Evolutionary conservation across 2,329 filamentous ascomycete genomes (phyloP).

Genomic region (Cladosporium cucumerinum): DNA sequence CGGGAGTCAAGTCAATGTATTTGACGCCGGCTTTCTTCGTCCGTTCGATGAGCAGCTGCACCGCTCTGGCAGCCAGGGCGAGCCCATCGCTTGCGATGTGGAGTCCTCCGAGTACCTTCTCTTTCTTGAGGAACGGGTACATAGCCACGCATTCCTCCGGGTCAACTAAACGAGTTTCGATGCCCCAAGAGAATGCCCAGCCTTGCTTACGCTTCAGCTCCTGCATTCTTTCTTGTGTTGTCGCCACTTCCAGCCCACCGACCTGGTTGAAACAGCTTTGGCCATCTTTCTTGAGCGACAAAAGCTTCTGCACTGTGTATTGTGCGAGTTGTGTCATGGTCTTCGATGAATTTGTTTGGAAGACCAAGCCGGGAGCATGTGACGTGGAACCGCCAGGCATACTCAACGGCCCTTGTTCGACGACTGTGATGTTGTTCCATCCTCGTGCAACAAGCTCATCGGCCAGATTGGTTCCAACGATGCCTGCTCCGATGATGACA

Average conservation of each 20-base stretch:
- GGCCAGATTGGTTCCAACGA: slow-evolving; percentile 62
- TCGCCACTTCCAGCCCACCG: slow-evolving; percentile 61
- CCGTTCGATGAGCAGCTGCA: slow-evolving; percentile 58
- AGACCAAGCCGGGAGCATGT: slow-evolving; percentile 62
- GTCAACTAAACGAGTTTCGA: slow-evolving; percentile 53
- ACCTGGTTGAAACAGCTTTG: slow-evolving; percentile 60
- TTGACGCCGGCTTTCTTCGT: slow-evolving; percentile 57
- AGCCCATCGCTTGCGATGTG: slow-evolving; percentile 61
- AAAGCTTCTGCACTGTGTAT: slow-evolving; percentile 61
- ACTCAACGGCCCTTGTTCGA: slow-evolving; percentile 61
- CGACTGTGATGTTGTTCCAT: slow-evolving; percentile 62
- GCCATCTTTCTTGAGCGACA: slow-evolving; percentile 50
- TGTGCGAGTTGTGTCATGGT: slow-evolving; percentile 57
- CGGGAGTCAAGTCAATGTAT: slow-evolving; percentile 55
- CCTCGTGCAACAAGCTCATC: slow-evolving; percentile 62
- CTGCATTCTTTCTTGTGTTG: slow-evolving; percentile 55
- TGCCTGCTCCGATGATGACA: slow-evolving; percentile 62
- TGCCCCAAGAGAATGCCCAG: slow-evolving; percentile 59
- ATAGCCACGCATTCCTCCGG: slow-evolving; percentile 51
- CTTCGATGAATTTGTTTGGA: slow-evolving; percentile 59
- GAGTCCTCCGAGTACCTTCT: slow-evolving; percentile 56
- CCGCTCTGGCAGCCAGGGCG: slow-evolving; percentile 59
- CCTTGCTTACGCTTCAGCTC: slow-evolving; percentile 63
- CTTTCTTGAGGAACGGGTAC: slow-evolving; percentile 55
- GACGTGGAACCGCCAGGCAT: slow-evolving; percentile 65